A percentile compares a stretch with the other conserved stretches of the same genome.
Evolutionary conservation across 306 rosid genomes (phyloP).

Genomic region (cucumber (Cucumis sativus)): DNA sequence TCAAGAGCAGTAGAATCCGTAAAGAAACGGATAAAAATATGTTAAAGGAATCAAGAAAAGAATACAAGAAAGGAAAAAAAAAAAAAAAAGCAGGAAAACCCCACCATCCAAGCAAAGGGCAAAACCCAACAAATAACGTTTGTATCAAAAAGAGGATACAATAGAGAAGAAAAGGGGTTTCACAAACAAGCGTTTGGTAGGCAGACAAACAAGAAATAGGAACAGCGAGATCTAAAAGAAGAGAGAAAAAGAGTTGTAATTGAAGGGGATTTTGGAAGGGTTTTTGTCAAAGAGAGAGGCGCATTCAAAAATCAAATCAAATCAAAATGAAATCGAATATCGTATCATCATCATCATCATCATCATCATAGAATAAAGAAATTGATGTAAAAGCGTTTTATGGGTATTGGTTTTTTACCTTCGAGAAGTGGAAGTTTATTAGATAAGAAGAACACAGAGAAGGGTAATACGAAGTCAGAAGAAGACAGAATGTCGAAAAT

Average conservation of each 20-base stretch:
- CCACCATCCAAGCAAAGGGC: conserved; percentile 42
- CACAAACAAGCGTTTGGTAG: background rate
- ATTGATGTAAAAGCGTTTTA: background rate
- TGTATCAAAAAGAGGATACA: conserved; percentile 28
- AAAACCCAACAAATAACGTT: conserved; percentile 13
- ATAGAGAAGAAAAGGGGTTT: conserved; percentile 2
- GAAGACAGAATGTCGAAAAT: conserved; percentile 19
- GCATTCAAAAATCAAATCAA: background rate
- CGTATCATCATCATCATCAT: no score
- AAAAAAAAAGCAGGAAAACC: conserved; percentile 26
- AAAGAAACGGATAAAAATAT: conserved; percentile 6
- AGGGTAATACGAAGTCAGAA: conserved; percentile 21
- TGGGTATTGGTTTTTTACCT: background rate
- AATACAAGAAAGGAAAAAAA: conserved; percentile 24
- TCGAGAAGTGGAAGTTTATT: background rate
- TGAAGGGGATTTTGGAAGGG: background rate
- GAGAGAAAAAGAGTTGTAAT: background rate
- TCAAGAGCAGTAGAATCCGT: conserved; percentile 12
- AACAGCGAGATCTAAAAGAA: background rate
- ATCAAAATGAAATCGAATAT: background rate
- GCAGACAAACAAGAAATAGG: background rate
- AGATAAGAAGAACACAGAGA: conserved; percentile 15
- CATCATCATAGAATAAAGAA: background rate
- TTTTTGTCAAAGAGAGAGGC: background rate
- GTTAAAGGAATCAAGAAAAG: conserved; percentile 29